Conservation (phyloP, 2,329 filamentous ascomycete species). For the Cladosporium sp. region DNA sequence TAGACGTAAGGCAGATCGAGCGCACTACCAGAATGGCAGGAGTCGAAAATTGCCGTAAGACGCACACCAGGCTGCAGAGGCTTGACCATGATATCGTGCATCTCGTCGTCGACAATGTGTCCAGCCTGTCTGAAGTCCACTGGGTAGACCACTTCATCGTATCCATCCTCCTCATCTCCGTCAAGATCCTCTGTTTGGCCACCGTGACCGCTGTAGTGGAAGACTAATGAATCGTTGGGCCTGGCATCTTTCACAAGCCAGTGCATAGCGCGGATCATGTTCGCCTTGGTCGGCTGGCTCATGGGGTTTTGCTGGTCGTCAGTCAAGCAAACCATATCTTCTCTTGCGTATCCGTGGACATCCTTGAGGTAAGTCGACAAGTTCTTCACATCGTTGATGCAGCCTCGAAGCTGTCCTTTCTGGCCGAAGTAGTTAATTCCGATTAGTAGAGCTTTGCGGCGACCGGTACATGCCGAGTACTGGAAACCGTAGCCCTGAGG, state of each 20-base stretch:
- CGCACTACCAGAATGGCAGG: slow-evolving; percentile 73
- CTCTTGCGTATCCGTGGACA: slow-evolving; percentile 85
- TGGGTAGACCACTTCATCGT: slow-evolving; percentile 79
- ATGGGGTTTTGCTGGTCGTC: slow-evolving; percentile 97
- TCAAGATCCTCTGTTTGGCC: slow-evolving; percentile 77
- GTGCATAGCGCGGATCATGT: slow-evolving; percentile 93
- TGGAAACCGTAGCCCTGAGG: slow-evolving; percentile 78
- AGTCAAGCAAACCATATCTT: slow-evolving; percentile 95
- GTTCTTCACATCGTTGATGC: slow-evolving; percentile 91
- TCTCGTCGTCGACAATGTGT: slow-evolving; percentile 78
- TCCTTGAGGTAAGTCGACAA: slow-evolving; percentile 89
- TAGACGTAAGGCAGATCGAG: slow-evolving; percentile 77
- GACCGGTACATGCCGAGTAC: slow-evolving; percentile 68
- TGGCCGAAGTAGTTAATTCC: slow-evolving; percentile 97
- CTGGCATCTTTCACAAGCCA: slow-evolving; percentile 93
- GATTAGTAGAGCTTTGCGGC: slow-evolving; percentile 82
- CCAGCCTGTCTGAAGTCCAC: slow-evolving; percentile 76
- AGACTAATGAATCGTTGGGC: slow-evolving; percentile 92
- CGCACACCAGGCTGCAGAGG: slow-evolving; percentile 78
- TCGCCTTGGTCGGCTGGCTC: slow-evolving; percentile 94
- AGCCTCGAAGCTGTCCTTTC: slow-evolving; percentile 82
- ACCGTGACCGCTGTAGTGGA: slow-evolving; percentile 90
- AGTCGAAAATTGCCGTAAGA: slow-evolving; percentile 76
- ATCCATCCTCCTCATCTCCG: slow-evolving; percentile 76
- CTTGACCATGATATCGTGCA: slow-evolving; percentile 75